Evolutionary conservation across 177 flowering plant species (phyloP), one percentile per base, ranked within the genome.

Genomic region (Vitis hybrid): DNA sequence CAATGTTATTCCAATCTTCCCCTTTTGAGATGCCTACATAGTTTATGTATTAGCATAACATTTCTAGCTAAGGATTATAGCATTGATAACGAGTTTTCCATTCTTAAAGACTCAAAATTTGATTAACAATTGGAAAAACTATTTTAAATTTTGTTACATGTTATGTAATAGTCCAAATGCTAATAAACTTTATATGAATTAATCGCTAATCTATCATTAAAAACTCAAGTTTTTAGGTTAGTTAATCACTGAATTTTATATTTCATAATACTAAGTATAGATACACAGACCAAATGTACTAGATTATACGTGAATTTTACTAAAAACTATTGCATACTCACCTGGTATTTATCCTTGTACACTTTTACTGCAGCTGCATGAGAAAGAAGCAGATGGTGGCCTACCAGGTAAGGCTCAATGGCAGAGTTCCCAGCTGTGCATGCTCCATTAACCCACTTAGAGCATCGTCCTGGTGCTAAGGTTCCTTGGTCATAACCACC

Each of bases 1-100:
- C 3, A 79, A 5, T 5, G 84, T 71, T 15, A 85, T 77, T 45
- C 88, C 89, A 30, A 87, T 84, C 17, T 56, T 34, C 0, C 91
- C 88, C 48, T 75, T 76, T 48, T 86, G 91, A 21, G 51, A 32
- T 3, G 11, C 72, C 91, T 84, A 74, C 74, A 34, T 34, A 7
- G 45, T 34, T 34, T 34, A 34, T 34, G 8, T 34, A 34, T 11
- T 14, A 52, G 14, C 55, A 52, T 14, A 52, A 52, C 15, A 11
- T 52, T 9, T 3, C 55, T 14, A 11, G 14, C 10, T 14, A 52
- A 52, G 15, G 13, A 11, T 5, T 52, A 50, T 74, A 26, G 30
- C 30, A 26, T 26, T 26, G 30, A 26, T 26, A 26, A 26, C 30
- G 30, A 26, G 0, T 26, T 26, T 26, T 26, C 30, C 30, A 2